phyloP scores from a whole-genome alignment of 2,329 filamentous ascomycete genomes.

The Diaporthe helianthi region DNA sequence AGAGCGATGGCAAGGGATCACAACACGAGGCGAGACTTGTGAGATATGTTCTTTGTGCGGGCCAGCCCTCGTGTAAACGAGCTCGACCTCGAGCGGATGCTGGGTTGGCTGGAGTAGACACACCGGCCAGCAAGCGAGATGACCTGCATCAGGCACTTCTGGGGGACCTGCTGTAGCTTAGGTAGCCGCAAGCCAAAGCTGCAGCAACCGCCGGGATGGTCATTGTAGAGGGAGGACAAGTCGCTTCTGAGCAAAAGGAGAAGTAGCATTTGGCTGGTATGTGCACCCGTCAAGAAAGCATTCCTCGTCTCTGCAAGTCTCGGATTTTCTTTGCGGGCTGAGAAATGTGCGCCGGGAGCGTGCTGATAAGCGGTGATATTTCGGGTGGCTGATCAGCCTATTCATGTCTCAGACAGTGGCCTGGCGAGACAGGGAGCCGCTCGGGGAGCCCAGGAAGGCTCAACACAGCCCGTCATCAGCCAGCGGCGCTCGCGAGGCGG shows the following conservation, averaged over 20 bases:
- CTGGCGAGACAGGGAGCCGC: conserved; percentile 31
- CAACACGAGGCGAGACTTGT: conserved; percentile 8
- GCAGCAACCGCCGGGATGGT: conserved; percentile 7
- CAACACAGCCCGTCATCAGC: conserved; percentile 25
- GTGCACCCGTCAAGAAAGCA: conserved; percentile 7
- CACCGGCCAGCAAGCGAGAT: conserved; percentile 1
- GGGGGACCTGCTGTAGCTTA: conserved; percentile 15
- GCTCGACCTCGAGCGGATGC: background rate
- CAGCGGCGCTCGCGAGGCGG: conserved; percentile 28
- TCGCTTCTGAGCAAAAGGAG: conserved; percentile 11
- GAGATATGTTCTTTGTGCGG: background rate
- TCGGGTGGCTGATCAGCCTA: conserved; percentile 9
- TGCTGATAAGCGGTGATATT: conserved; percentile 23
- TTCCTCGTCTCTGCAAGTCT: conserved; percentile 11
- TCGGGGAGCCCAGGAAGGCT: conserved; percentile 13
- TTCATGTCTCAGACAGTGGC: conserved; percentile 33
- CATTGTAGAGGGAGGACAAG: background rate
- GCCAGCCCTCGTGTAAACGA: background rate
- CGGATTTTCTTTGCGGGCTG: background rate
- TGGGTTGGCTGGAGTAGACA: background rate
- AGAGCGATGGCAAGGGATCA: background rate
- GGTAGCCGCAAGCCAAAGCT: conserved; percentile 14
- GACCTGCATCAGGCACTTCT: conserved; percentile 14
- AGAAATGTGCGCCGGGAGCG: conserved; percentile 17
- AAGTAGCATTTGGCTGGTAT: conserved; percentile 8